A percentile compares a stretch with the other conserved stretches of the same genome.
Evolutionary conservation across 345 rosid genomes (phyloP).

Genomic region (Luvunga scandens): DNA sequence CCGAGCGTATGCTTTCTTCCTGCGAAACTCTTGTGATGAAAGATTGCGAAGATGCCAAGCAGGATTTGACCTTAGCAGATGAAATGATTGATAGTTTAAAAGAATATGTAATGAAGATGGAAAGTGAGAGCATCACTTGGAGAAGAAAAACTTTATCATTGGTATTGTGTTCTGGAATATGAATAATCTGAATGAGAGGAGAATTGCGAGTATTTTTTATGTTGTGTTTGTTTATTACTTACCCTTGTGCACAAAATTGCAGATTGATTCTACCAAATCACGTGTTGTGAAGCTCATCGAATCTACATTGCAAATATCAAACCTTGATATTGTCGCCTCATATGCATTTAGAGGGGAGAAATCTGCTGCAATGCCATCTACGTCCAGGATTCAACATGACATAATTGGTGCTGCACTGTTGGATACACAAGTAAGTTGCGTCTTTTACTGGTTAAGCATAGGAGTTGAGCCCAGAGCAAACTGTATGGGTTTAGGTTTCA

Average conservation of each 20-base stretch:
- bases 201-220: conserved; percentile 11
- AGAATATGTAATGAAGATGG: conserved; percentile 55
- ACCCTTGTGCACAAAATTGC: conserved; percentile 28
- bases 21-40: conserved; percentile 60
- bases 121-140: conserved; percentile 80
- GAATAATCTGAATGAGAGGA: conserved; percentile 13
- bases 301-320: conserved; percentile 75
- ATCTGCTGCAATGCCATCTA: conserved; percentile 45
- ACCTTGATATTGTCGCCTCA: conserved; percentile 64
- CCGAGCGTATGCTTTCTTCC: conserved; percentile 70
- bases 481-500: not conserved
- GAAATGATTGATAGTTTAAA: conserved; percentile 56
- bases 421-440: conserved; percentile 64
- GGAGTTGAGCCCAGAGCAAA: not conserved
- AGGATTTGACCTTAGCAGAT: conserved; percentile 57
- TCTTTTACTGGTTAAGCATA: conserved; percentile 8
- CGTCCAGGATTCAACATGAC: conserved; percentile 61
- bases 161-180: conserved; percentile 45
- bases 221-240: conserved; percentile 19
- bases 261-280: conserved; percentile 73
- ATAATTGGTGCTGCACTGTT: conserved; percentile 74
- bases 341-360: conserved; percentile 60
- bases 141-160: conserved; percentile 55
- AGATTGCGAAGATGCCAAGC: conserved; percentile 52
- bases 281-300: conserved; percentile 68